Conservation (phyloP, 192 early-diverging fungal genomes). For the Rhizophagus prolifer region DNA sequence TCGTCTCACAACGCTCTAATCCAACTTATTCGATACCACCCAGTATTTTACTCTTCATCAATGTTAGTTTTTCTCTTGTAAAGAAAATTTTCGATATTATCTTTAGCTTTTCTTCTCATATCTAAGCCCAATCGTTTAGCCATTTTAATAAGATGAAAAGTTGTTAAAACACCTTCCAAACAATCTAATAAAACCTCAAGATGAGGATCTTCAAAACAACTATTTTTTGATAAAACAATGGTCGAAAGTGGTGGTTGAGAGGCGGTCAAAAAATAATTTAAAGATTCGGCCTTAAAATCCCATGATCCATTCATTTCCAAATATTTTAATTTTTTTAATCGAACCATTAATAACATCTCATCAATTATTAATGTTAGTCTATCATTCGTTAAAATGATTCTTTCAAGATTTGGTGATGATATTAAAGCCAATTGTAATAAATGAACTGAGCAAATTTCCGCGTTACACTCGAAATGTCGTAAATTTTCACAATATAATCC, state of each 20-base stretch:
- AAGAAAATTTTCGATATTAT: constrained; percentile 1
- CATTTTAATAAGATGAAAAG: neutral
- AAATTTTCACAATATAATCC: neutral
- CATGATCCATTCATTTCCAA: constrained; percentile 1
- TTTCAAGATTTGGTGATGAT: constrained; percentile 1
- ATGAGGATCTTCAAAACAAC: constrained; percentile 15
- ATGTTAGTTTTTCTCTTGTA: neutral
- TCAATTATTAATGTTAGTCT: neutral
- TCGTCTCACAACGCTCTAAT: too few species aligned
- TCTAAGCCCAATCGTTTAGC: neutral
- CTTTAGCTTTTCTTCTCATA: neutral
- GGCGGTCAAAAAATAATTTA: neutral
- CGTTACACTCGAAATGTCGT: constrained; percentile 12
- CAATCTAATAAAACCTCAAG: constrained; percentile 5
- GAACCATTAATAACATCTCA: neutral
- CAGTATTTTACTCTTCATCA: neutral
- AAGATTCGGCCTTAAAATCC: neutral
- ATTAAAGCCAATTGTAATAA: neutral
- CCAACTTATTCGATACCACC: too few species aligned
- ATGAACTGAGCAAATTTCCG: neutral
- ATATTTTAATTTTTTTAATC: neutral
- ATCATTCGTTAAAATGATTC: neutral
- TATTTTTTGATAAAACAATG: neutral
- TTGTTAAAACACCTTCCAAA: neutral
- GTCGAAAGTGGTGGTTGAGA: constrained; percentile 8